Evolutionary conservation across 352 stramenopile genomes (phyloP).

Genomic region (Hyaloperonospora brassicae): DNA sequence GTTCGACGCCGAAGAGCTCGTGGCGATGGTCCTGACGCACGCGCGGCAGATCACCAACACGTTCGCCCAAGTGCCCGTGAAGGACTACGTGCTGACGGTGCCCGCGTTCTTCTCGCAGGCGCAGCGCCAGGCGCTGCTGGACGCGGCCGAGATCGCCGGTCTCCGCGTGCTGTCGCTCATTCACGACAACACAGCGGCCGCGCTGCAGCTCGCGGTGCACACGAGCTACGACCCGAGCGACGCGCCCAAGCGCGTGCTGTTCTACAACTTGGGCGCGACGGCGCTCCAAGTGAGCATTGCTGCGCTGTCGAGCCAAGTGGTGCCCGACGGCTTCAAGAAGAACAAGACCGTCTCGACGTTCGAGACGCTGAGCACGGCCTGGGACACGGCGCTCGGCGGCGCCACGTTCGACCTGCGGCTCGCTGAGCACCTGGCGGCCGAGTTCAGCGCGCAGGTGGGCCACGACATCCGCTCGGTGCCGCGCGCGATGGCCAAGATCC

Average conservation of each 20-base stretch:
- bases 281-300: constrained; percentile 86
- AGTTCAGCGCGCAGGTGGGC: constrained; percentile 90
- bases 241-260: constrained; percentile 88
- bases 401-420: constrained; percentile 89
- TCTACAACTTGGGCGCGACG: constrained; percentile 97
- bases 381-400: constrained; percentile 90
- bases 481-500: constrained; percentile 92
- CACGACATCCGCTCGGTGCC: constrained; percentile 87
- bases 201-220: constrained; percentile 93
- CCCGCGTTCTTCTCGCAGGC: constrained; percentile 93
- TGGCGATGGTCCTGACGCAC: constrained; percentile 94
- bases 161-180: constrained; percentile 95
- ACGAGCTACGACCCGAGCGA: constrained; percentile 62
- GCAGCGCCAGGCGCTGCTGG: constrained; percentile 90
- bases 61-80: constrained; percentile 62
- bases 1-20: constrained; percentile 92
- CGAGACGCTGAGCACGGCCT: constrained; percentile 89
- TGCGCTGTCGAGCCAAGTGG: constrained; percentile 77
- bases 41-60: constrained; percentile 75
- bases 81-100: constrained; percentile 95
- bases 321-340: constrained; percentile 85
- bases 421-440: constrained; percentile 88
- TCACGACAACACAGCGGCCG: constrained; percentile 97
- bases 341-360: constrained; percentile 90
- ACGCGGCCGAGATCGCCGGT: constrained; percentile 91